Evolutionary conservation across 2,329 filamentous ascomycete genomes (phyloP).

Genomic region (Epichloe aotearoae): DNA sequence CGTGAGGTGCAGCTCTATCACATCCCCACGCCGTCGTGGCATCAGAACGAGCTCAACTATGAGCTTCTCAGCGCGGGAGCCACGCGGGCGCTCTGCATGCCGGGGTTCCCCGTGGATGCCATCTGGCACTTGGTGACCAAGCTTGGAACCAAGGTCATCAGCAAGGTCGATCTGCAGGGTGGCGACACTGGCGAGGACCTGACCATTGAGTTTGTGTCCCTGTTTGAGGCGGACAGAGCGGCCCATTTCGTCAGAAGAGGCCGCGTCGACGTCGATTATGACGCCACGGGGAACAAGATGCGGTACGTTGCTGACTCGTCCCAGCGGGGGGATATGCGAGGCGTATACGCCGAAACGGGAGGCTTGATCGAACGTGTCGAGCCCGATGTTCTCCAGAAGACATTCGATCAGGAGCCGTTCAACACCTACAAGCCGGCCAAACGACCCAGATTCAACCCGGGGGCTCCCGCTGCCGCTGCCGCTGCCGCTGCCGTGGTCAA

Average conservation of each 20-base stretch:
- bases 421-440: not conserved
- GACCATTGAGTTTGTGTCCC: conserved; percentile 10
- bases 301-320: not conserved
- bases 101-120: conserved; percentile 7
- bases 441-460: too few species aligned
- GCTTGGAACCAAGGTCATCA: conserved; percentile 7
- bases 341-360: not conserved
- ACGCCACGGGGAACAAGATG: not conserved
- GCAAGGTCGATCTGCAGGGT: not conserved
- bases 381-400: not conserved
- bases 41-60: not conserved
- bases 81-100: conserved; percentile 9
- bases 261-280: not conserved
- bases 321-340: not conserved
- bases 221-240: conserved; percentile 5
- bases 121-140: conserved; percentile 12
- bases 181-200: conserved; percentile 3
- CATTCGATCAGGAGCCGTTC: not conserved
- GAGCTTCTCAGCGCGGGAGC: not conserved
- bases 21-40: conserved; percentile 8
- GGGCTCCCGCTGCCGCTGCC: too few species aligned
- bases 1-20: conserved; percentile 4
- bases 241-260: not conserved
- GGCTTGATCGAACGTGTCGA: not conserved
- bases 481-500: not conserved